These are phyloP conservation scores for Saprolegnia parasitica DNA, from an alignment of 352 stramenopile genomes.

Conservation along the genomic window DNA sequence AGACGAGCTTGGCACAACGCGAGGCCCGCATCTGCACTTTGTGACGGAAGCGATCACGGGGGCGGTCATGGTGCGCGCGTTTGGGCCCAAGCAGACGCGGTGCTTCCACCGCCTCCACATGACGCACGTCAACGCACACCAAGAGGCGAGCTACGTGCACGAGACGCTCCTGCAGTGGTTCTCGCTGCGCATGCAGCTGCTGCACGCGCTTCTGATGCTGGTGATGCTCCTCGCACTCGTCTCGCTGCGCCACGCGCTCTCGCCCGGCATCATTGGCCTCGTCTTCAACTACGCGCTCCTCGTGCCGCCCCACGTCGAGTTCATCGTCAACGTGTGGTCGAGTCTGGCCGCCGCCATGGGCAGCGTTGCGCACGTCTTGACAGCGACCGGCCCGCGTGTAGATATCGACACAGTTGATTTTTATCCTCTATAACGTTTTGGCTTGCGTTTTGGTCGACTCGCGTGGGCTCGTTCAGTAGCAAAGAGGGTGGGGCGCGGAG, in stretches of 20 bases:
- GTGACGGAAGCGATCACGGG: neutral
- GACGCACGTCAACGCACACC: constrained; percentile 5
- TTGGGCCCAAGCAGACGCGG: constrained; percentile 7
- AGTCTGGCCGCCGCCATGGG: too few relatives aligned
- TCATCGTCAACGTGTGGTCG: constrained; percentile 17
- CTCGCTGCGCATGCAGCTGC: constrained; percentile 12
- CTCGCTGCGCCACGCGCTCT: too few relatives aligned
- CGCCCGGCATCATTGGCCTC: too few relatives aligned
- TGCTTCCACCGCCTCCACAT: constrained; percentile 14
- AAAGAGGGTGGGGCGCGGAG: too few relatives aligned
- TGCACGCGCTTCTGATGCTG: constrained; percentile 2
- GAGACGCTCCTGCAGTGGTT: constrained; percentile 12
- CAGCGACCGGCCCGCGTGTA: too few relatives aligned
- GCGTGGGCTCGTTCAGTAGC: too few relatives aligned
- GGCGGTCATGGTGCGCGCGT: constrained; percentile 3
- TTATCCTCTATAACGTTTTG: too few relatives aligned
- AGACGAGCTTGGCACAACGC: too few relatives aligned
- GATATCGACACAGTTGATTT: too few relatives aligned
- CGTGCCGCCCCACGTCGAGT: constrained; percentile 17
- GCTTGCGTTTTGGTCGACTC: constrained; percentile 55
- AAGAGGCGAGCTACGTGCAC: constrained; percentile 9
- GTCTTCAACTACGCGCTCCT: too few relatives aligned
- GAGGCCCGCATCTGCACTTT: constrained; percentile 3
- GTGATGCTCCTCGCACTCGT: neutral
- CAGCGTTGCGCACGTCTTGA: too few relatives aligned